Percentiles rank a stretch among this genome's conserved stretches.
These are phyloP conservation scores for Alternaria ventricosa DNA, from an alignment of 2,329 filamentous ascomycete species.

Conservation along the genomic window DNA sequence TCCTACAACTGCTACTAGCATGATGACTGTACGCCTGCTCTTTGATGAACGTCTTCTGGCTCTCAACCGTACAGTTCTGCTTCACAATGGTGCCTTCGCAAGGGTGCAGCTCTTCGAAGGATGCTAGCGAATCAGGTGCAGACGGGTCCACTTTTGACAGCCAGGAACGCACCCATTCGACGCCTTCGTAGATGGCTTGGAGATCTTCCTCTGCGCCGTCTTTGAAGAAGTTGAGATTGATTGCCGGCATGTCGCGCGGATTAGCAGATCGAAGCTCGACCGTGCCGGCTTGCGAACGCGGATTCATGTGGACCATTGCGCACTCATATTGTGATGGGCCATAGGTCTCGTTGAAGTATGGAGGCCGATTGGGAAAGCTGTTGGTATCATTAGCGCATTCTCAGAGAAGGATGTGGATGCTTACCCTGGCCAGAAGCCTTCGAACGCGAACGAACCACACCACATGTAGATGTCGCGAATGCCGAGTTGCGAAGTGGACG, in stretches of 20 bases:
- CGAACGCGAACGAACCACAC: neutral
- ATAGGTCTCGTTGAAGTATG: conserved; percentile 3
- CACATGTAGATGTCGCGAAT: conserved; percentile 41
- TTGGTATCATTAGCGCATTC: neutral
- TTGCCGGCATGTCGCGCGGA: conserved; percentile 66
- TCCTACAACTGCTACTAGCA: neutral
- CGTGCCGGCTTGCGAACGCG: conserved; percentile 52
- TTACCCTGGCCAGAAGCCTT: neutral
- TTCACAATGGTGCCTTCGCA: conserved; percentile 61
- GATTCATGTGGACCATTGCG: conserved; percentile 1
- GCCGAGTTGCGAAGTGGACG: conserved; percentile 13
- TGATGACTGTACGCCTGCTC: neutral
- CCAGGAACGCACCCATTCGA: conserved; percentile 40
- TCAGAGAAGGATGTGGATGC: neutral
- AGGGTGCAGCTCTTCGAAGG: conserved; percentile 57
- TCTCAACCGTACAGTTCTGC: conserved; percentile 48
- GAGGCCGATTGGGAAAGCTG: neutral
- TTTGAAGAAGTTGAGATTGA: conserved; percentile 51
- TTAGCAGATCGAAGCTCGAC: conserved; percentile 66
- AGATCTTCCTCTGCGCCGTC: conserved; percentile 55
- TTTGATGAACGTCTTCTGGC: neutral
- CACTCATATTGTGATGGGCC: conserved; percentile 37
- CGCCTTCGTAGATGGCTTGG: conserved; percentile 62
- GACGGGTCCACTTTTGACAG: neutral
- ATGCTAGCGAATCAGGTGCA: conserved; percentile 33